phyloP scores from a whole-genome alignment of 2,329 filamentous ascomycete species.

The Cyclaneusma minus region DNA sequence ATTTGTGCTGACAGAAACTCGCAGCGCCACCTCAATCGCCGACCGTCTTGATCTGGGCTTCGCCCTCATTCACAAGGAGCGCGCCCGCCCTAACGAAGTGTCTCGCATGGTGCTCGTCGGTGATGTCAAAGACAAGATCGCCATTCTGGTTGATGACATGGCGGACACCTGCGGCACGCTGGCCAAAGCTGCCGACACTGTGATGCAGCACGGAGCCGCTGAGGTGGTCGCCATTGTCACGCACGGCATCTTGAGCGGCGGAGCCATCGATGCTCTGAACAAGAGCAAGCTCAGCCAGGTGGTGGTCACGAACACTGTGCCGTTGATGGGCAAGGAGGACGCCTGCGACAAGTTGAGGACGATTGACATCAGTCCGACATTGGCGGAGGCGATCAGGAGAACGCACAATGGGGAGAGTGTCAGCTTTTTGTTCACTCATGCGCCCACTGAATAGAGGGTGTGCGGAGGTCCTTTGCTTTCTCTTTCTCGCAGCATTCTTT shows the following conservation, averaged over 20 bases:
- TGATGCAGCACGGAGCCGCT: slow-evolving; percentile 73
- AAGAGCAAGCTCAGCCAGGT: slow-evolving; percentile 59
- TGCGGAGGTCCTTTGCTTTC: no score
- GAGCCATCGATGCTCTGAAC: slow-evolving; percentile 62
- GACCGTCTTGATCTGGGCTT: slow-evolving; percentile 83
- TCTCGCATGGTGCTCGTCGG: slow-evolving; percentile 93
- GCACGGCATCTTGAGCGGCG: slow-evolving; percentile 79
- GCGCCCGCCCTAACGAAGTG: slow-evolving; percentile 79
- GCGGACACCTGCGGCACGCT: slow-evolving; percentile 87
- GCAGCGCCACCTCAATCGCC: slow-evolving; percentile 74
- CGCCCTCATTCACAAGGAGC: slow-evolving; percentile 93
- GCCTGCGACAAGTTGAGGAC: slow-evolving; percentile 69
- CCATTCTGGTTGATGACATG: slow-evolving; percentile 97
- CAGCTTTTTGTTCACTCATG: slow-evolving; percentile 54
- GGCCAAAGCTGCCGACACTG: slow-evolving; percentile 75
- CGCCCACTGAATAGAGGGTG: slow-evolving; percentile 34
- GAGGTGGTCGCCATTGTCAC: slow-evolving; percentile 92
- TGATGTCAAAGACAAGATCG: slow-evolving; percentile 78
- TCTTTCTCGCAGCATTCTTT: no score
- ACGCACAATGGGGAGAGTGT: slow-evolving; percentile 56
- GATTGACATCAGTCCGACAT: slow-evolving; percentile 79
- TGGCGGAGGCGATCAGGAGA: slow-evolving; percentile 54
- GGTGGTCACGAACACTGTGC: slow-evolving; percentile 84
- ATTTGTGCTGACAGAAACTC: slow-evolving; percentile 1
- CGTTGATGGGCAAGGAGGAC: slow-evolving; percentile 65